Evolutionary conservation across 1,284 basidiomycete species (phyloP), one percentile per base, ranked within the genome.

Genomic region (Meira miltonrushii): DNA sequence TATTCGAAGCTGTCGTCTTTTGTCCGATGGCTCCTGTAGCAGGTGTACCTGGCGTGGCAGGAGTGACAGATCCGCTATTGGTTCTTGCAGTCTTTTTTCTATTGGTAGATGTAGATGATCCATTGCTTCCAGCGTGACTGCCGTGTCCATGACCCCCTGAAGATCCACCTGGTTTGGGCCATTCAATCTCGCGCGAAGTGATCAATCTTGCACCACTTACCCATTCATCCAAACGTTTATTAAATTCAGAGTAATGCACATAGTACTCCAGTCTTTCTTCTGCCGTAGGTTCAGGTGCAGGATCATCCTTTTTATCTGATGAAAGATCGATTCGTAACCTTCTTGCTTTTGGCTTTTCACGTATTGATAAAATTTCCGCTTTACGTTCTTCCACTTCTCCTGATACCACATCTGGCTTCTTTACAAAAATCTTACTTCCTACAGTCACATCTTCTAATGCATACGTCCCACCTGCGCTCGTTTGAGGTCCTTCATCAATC

Each of bases 171-270:
- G 77, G 71, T 41, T 75, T 64, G 1, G 95, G 95, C 92, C 91
- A 96, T 78, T 96, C 91, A 67, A 99, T 84, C 74, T 96, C 92
- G 66, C 88, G 84, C 60, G 83, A 84, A 33, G 93, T 83, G 50
- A 96, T 84, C 60, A 99, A 84, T 38, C 92, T 85, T 2, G 88
- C 87, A 15, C 89, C 90, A 25, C 87, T 82, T n/a, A 99, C 88
- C 95, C 95, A 99, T 67, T 96, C 95, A 79, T 99, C 95, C 54
- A 98, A 83, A 72, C 95, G 92, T 12, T 96, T 95, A 83, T 96
- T 97, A 83, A 95, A 96, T 70, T 90, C 86, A 74, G 94, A 90
- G 86, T 93, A 97, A 76, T 97, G 93, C 39, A 95, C 90, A 76
- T 96, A 97, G 82, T 88, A 96, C 79, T 97, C 92, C 74, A 86